Evolutionary conservation across 1,284 basidiomycete species (phyloP).

Genomic region (Dichomitus squalens): DNA sequence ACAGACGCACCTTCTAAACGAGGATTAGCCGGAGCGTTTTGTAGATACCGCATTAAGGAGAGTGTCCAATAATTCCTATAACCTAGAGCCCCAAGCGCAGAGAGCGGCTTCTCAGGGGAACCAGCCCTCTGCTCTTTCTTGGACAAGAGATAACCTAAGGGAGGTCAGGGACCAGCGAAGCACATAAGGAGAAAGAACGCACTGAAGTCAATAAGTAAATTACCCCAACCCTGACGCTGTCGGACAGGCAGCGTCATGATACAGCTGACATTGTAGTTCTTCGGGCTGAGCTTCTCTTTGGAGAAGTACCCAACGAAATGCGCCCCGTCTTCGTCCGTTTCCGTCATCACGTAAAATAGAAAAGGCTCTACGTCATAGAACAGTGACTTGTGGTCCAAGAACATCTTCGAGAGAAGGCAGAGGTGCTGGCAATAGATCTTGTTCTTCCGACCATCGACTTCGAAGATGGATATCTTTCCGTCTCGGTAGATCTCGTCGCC

Average conservation of each 20-base stretch:
- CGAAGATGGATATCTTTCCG: slow-evolving; percentile 88
- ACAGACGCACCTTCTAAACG: slow-evolving; percentile 71
- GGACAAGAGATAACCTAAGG: slow-evolving; percentile 89
- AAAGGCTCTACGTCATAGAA: slow-evolving; percentile 99
- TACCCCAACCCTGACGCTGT: slow-evolving; percentile 94
- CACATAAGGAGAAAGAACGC: slow-evolving; percentile 39
- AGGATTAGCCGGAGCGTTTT: slow-evolving; percentile 58
- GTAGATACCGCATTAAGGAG: slow-evolving; percentile 84
- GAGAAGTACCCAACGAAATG: slow-evolving; percentile 99
- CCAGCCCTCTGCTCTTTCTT: slow-evolving; percentile 91
- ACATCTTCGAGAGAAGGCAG: slow-evolving; percentile 99
- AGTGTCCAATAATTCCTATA: slow-evolving; percentile 97
- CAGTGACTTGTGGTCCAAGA: slow-evolving; percentile 98
- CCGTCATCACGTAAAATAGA: slow-evolving; percentile 97
- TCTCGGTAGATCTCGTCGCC: slow-evolving; percentile 99
- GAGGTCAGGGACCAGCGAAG: slow-evolving; percentile 2
- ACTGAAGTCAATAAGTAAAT: slow-evolving; percentile 97
- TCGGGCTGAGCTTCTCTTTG: slow-evolving; percentile 97
- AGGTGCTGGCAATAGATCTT: slow-evolving; percentile 99
- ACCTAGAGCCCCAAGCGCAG: slow-evolving; percentile 85
- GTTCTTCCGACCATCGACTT: slow-evolving; percentile 98
- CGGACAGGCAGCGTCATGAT: slow-evolving; percentile 98
- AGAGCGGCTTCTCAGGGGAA: slow-evolving; percentile 93
- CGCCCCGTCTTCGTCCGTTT: slow-evolving; percentile 87
- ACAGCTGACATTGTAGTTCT: slow-evolving; percentile 97